Percentiles rank a stretch among this genome's conserved stretches.
Evolutionary conservation across 2,329 filamentous ascomycete species (phyloP).

Genomic region (Cephalotrichum gorgonifer): DNA sequence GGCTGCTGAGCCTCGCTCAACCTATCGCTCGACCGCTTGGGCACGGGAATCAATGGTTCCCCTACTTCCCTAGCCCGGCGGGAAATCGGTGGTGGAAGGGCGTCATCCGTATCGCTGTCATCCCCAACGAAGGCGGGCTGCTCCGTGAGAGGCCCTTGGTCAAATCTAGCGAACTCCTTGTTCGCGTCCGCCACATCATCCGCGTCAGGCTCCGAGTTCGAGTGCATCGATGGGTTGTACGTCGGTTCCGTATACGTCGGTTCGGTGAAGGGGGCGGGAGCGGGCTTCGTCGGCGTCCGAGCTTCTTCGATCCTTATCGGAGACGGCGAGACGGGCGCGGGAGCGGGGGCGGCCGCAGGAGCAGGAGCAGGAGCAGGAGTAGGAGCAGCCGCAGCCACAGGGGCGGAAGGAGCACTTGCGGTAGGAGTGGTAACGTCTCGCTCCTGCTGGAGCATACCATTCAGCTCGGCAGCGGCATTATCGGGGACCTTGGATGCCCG

Average conservation of each 20-base stretch:
- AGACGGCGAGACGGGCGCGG: slow-evolving; percentile 10
- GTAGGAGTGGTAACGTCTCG: slow-evolving; percentile 12
- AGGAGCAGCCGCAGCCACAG: slow-evolving; percentile 15
- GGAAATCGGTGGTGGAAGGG: slow-evolving; percentile 40
- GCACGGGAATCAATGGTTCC: slow-evolving; percentile 12
- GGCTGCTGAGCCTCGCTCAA: slow-evolving; percentile 21
- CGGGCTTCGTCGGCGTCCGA: slow-evolving; percentile 5
- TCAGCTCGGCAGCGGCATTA: slow-evolving; percentile 39
- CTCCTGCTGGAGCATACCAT: slow-evolving; percentile 36
- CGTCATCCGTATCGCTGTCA: slow-evolving; percentile 37
- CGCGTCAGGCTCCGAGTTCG: slow-evolving; percentile 49
- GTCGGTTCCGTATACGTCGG: slow-evolving; percentile 18
- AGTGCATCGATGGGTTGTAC: slow-evolving; percentile 34
- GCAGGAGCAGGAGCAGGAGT: slow-evolving; percentile 13
- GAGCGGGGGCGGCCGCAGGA: slow-evolving; percentile 12
- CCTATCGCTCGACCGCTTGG: slow-evolving; percentile 16
- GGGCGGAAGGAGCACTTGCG: slow-evolving; percentile 16
- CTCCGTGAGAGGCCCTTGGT: slow-evolving; percentile 79
- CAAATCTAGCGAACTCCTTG: slow-evolving; percentile 58
- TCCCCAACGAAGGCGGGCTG: slow-evolving; percentile 75
- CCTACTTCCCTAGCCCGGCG: slow-evolving; percentile 25
- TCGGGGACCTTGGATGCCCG: slow-evolving; percentile 45
- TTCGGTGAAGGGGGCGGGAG: slow-evolving; percentile 6
- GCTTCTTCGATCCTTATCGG: neutral
- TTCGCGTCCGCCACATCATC: slow-evolving; percentile 48